phyloP scores from a whole-genome alignment of 1,139 yeast species.

The Geotrichum restrictum region DNA sequence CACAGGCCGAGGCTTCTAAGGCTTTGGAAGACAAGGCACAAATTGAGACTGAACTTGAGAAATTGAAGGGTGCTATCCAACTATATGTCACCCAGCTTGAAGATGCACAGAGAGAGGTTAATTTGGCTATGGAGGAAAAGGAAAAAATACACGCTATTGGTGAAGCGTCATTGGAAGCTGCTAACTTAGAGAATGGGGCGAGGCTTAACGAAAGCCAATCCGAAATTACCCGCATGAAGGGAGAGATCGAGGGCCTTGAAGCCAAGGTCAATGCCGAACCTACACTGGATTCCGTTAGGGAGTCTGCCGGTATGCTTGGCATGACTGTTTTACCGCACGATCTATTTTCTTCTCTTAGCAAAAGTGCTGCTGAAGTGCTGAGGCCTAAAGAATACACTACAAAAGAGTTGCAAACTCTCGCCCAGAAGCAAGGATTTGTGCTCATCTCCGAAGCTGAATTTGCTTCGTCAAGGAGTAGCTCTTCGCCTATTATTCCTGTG shows the following conservation, averaged over 20 bases:
- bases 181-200: background rate
- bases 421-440: conserved; percentile 18
- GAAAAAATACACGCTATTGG: background rate
- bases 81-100: background rate
- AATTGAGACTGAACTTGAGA: background rate
- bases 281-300: conserved; percentile 17
- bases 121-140: background rate
- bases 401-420: conserved; percentile 10
- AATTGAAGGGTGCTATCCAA: background rate
- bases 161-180: background rate
- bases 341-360: conserved; percentile 16
- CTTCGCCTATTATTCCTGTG: conserved; percentile 22
- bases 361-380: conserved; percentile 15
- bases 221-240: conserved; percentile 8
- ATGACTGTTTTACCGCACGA: conserved; percentile 20
- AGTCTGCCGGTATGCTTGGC: conserved; percentile 15
- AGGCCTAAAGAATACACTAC: conserved; percentile 14
- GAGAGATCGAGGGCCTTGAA: conserved; percentile 9
- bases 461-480: conserved; percentile 15
- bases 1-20: background rate
- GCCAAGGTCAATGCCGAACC: conserved; percentile 13
- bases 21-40: conserved; percentile 1
- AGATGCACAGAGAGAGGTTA: background rate
- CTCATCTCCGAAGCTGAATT: conserved; percentile 21
- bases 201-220: conserved; percentile 2